A percentile compares a stretch with the other conserved stretches of the same genome.
These are phyloP conservation scores for Pythium apleroticum DNA, from an alignment of 352 stramenopile species.

Conservation along the genomic window DNA sequence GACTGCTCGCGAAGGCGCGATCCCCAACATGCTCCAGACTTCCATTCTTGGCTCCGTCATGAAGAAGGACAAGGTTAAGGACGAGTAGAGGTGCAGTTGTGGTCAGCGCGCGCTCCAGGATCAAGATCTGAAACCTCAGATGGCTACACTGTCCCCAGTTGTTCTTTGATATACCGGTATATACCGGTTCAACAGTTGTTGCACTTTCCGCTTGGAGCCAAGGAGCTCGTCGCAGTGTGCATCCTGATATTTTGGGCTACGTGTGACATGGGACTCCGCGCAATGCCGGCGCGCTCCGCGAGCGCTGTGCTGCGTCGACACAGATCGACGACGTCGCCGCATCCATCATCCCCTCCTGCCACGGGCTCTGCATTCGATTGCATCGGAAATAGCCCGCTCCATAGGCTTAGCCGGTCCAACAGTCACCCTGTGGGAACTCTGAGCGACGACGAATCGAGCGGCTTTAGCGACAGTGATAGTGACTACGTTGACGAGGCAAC, in stretches of 20 bases:
- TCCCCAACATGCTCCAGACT: conserved; percentile 71
- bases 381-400: neutral
- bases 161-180: conserved; percentile 15
- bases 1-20: conserved; percentile 47
- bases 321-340: neutral
- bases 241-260: conserved; percentile 1
- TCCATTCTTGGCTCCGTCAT: conserved; percentile 42
- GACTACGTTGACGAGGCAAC: neutral
- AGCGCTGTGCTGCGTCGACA: conserved; percentile 13
- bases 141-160: conserved; percentile 9
- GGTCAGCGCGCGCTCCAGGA: neutral
- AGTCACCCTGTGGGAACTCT: neutral
- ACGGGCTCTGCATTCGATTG: neutral
- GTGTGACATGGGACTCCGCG: conserved; percentile 24
- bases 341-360: conserved; percentile 5
- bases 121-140: neutral
- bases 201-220: neutral
- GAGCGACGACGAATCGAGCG: neutral
- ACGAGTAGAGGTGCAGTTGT: neutral
- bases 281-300: conserved; percentile 21
- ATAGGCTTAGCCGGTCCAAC: conserved; percentile 1
- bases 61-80: conserved; percentile 24
- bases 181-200: conserved; percentile 1
- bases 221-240: too few species aligned
- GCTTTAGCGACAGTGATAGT: neutral